Conservation (phyloP, 1,284 basidiomycete species). For the Ceratobasidium sp. region DNA sequence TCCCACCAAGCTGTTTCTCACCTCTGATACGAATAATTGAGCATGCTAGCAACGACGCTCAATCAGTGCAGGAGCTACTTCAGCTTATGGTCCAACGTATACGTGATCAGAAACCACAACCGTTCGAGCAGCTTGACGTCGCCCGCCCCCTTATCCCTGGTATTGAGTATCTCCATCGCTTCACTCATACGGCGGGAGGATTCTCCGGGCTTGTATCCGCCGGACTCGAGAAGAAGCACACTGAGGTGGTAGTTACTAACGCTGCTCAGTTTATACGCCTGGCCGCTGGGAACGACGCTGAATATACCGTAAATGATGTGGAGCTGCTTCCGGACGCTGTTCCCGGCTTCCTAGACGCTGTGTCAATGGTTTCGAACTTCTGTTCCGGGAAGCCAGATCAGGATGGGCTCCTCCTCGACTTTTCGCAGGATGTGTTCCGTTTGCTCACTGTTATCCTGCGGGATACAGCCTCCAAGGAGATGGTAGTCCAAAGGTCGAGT, state of each 20-base stretch:
- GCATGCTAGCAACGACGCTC: neutral
- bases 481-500: neutral
- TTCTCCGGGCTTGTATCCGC: neutral
- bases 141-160: neutral
- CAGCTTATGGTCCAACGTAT: neutral
- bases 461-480: neutral
- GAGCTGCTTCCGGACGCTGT: neutral
- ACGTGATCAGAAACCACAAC: neutral
- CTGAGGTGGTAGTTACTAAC: neutral
- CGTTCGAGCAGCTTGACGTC: neutral
- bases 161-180: neutral
- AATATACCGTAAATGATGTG: neutral
- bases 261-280: neutral
- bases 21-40: neutral
- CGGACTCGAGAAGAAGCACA: neutral
- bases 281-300: neutral
- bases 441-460: neutral
- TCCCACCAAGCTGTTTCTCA: neutral
- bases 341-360: neutral
- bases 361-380: neutral
- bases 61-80: neutral
- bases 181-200: neutral
- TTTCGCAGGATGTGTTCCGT: neutral
- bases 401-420: neutral
- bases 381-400: neutral